A percentile compares a stretch with the other conserved stretches of the same genome.
Conservation (phyloP, 2,329 filamentous ascomycete genomes). For the Aspergillus chevalieri region DNA sequence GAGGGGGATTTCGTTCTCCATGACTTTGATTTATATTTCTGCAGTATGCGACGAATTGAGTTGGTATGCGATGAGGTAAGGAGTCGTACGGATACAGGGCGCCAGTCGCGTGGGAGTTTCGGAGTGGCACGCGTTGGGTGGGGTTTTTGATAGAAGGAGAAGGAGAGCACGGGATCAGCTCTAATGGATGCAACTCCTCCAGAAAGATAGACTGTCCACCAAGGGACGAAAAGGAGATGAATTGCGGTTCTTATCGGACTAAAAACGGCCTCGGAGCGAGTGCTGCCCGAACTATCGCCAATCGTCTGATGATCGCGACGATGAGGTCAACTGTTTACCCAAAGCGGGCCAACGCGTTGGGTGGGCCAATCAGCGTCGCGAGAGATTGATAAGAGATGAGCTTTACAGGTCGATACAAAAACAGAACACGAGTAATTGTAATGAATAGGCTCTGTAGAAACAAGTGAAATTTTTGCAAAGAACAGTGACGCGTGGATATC, state of each 20-base stretch:
- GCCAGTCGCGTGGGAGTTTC: not conserved
- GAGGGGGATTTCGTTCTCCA: constrained; percentile 36
- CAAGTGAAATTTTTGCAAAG: constrained; percentile 1
- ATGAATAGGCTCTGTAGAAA: not conserved
- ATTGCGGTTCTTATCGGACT: not conserved
- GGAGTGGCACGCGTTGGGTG: not conserved
- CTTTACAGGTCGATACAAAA: not conserved
- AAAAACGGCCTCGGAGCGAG: not conserved
- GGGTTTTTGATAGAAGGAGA: not conserved
- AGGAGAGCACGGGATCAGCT: too few relatives aligned
- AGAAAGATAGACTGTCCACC: not conserved
- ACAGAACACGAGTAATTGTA: not conserved
- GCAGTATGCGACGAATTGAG: too few relatives aligned
- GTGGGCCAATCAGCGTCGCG: not conserved
- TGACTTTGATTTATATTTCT: constrained; percentile 7
- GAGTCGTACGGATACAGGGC: not conserved
- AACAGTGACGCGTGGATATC: constrained; percentile 26
- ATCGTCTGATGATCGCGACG: not conserved
- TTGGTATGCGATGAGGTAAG: not conserved
- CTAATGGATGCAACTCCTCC: too few relatives aligned
- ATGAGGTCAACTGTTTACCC: constrained; percentile 4
- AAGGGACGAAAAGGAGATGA: not conserved
- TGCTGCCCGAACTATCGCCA: not conserved
- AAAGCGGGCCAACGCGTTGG: constrained; percentile 3
- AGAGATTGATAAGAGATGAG: not conserved